A percentile compares a stretch with the other conserved stretches of the same genome.
Conservation (phyloP, 2,329 filamentous ascomycete species). For the Aspergillus eucalypticola region DNA sequence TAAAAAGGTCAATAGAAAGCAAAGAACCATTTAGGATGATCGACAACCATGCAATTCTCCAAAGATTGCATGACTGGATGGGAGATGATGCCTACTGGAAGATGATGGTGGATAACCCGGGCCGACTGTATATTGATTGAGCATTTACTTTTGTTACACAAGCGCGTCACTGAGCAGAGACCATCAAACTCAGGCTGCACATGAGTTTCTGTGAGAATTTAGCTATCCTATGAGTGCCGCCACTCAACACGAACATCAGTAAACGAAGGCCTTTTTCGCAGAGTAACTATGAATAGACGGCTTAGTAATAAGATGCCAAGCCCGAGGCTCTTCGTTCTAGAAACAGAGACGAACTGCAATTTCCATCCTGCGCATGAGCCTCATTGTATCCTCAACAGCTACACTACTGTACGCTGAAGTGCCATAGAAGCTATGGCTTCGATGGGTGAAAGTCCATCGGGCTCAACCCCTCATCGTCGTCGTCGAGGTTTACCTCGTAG, state of each 20-base stretch:
- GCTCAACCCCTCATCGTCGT: constrained; percentile 14
- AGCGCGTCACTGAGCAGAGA: not conserved
- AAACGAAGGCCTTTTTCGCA: too few species aligned
- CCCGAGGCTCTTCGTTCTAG: too few species aligned
- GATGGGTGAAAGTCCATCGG: not conserved
- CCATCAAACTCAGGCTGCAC: not conserved
- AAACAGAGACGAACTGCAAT: too few species aligned
- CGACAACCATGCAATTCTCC: not conserved
- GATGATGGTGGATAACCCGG: not conserved
- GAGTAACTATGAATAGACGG: too few species aligned
- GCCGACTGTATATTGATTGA: not conserved
- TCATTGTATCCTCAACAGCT: too few species aligned
- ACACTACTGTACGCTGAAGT: too few species aligned
- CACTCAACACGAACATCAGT: too few species aligned
- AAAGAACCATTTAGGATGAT: constrained; percentile 5
- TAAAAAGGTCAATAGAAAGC: not conserved
- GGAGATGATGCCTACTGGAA: not conserved
- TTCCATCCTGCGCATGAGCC: too few species aligned
- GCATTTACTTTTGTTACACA: not conserved
- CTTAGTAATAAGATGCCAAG: too few species aligned
- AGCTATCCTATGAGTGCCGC: too few species aligned
- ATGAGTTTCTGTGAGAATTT: too few species aligned
- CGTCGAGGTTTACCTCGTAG: constrained; percentile 25
- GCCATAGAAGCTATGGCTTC: too few species aligned
- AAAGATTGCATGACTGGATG: not conserved